Conservation (phyloP, 768 basidiomycete genomes). For the Suillus subluteus region DNA sequence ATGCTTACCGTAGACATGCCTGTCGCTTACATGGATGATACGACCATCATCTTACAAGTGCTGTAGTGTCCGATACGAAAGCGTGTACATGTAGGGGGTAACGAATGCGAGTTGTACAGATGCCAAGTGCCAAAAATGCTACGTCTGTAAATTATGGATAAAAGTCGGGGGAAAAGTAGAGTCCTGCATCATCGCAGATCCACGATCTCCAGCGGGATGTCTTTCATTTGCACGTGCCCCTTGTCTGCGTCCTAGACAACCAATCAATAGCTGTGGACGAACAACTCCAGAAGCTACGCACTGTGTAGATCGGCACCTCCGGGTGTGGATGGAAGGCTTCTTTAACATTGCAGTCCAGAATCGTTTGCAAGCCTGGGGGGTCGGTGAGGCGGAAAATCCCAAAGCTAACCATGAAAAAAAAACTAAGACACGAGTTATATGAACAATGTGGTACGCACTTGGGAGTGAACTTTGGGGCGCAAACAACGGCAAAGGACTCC, state of each 20-base stretch:
- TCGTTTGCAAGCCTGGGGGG: constrained; percentile 77
- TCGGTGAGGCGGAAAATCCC: constrained; percentile 91
- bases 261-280: background rate
- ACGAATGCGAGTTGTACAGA: constrained; percentile 4
- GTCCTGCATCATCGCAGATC: constrained; percentile 60
- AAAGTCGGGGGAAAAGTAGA: too few species aligned
- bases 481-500: constrained; percentile 92
- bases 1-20: constrained; percentile 52
- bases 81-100: constrained; percentile 3
- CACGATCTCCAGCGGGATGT: constrained; percentile 78
- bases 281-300: constrained; percentile 40
- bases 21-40: constrained; percentile 50
- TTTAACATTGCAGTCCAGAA: constrained; percentile 67
- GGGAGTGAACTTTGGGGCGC: constrained; percentile 79
- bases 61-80: constrained; percentile 11
- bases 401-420: constrained; percentile 45
- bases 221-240: constrained; percentile 81
- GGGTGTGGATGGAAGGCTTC: constrained; percentile 89
- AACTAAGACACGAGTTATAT: background rate
- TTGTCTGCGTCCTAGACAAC: constrained; percentile 74
- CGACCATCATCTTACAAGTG: constrained; percentile 46
- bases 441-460: constrained; percentile 49
- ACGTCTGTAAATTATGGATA: constrained; percentile 5
- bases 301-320: constrained; percentile 84
- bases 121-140: constrained; percentile 5